These are phyloP conservation scores for Solanum chiquidenum DNA, from an alignment of 257 asterid species.

Conservation along the genomic window DNA sequence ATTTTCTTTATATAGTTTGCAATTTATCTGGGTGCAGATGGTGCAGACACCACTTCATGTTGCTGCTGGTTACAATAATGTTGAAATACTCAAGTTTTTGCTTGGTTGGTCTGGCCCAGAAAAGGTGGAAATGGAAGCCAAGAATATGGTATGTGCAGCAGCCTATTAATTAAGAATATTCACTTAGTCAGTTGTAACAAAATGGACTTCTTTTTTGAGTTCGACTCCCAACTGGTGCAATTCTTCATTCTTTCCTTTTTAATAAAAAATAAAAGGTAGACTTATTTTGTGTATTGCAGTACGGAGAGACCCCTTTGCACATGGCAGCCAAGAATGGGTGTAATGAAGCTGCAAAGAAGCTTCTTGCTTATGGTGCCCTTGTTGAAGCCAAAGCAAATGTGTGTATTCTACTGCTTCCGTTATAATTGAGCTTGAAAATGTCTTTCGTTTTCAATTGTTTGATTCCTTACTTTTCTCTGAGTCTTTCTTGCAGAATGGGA, in stretches of 20 bases:
- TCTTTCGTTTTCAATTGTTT: background rate
- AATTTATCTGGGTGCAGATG: conserved; percentile 43
- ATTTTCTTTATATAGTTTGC: background rate
- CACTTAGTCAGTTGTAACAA: background rate
- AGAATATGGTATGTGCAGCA: conserved; percentile 57
- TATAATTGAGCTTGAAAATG: background rate
- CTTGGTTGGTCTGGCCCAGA: conserved; percentile 72
- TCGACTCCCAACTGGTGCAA: background rate
- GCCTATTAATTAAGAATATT: background rate
- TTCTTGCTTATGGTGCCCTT: conserved; percentile 73
- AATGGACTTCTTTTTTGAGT: background rate
- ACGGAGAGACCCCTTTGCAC: conserved; percentile 95
- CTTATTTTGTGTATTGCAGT: conserved; percentile 27
- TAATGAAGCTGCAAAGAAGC: conserved; percentile 69
- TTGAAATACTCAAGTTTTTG: conserved; percentile 61
- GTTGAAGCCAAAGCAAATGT: conserved; percentile 94
- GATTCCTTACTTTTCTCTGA: background rate
- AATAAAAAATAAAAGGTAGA: background rate
- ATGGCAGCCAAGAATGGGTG: conserved; percentile 99
- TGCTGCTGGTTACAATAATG: conserved; percentile 81
- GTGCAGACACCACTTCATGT: conserved; percentile 96
- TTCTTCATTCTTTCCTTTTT: background rate
- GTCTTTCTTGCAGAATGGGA: conserved; percentile 61
- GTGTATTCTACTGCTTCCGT: conserved; percentile 4
- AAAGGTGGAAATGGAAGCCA: conserved; percentile 78